phyloP scores from a whole-genome alignment of 2,329 filamentous ascomycete genomes.

The Zasmidium citrigriseum region DNA sequence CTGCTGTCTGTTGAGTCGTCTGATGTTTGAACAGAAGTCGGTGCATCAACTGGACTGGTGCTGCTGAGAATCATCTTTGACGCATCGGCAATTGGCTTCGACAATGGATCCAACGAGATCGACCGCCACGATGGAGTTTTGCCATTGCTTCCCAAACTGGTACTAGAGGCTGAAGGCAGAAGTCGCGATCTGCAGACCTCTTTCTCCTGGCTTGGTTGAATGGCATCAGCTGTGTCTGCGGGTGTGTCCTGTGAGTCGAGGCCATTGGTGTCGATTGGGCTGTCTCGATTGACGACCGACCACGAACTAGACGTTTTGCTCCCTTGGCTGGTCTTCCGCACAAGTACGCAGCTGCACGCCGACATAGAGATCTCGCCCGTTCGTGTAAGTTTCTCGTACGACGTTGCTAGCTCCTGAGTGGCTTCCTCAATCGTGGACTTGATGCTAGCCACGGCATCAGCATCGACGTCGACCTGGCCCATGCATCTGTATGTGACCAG shows the following conservation, averaged over 20 bases:
- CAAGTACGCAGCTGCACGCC: not conserved
- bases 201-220: not conserved
- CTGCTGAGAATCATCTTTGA: not conserved
- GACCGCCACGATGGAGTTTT: not conserved
- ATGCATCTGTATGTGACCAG: constrained; percentile 5
- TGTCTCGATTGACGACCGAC: not conserved
- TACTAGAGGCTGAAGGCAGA: not conserved
- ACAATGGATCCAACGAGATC: not conserved
- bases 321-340: not conserved
- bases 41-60: not conserved
- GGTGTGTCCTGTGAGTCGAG: not conserved
- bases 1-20: not conserved
- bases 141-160: not conserved
- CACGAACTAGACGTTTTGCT: constrained; percentile 5
- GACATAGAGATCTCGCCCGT: not conserved
- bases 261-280: not conserved
- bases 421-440: not conserved
- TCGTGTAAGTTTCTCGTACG: not conserved
- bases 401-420: not conserved
- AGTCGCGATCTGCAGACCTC: not conserved
- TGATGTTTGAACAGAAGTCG: not conserved
- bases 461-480: not conserved
- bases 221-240: not conserved
- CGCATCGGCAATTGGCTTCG: not conserved
- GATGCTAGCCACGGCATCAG: not conserved